Conservation (phyloP, 768 basidiomycete genomes). For the Hortiboletus campestris region DNA sequence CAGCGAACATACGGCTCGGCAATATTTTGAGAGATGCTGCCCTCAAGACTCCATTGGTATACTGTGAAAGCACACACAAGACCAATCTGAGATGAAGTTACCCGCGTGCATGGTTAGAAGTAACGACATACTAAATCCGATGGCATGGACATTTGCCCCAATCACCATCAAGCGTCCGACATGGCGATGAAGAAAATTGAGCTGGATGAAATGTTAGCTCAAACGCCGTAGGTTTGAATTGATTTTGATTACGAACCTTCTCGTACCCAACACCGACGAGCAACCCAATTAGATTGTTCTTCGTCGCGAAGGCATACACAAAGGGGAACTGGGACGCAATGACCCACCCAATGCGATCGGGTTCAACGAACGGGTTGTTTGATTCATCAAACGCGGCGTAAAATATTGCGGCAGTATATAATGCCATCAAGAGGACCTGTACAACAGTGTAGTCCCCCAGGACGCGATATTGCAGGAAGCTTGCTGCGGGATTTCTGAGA, state of each 20-base stretch:
- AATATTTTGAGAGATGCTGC: conserved; percentile 38
- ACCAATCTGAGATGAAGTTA: background rate
- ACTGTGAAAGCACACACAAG: conserved; percentile 37
- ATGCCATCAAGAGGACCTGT: conserved; percentile 43
- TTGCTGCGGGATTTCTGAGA: conserved; percentile 44
- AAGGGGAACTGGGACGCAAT: conserved; percentile 63
- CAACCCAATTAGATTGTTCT: conserved; percentile 63
- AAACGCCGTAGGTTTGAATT: background rate
- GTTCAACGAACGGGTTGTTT: conserved; percentile 45
- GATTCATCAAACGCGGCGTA: conserved; percentile 52
- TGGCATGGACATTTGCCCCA: conserved; percentile 55
- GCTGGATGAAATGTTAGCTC: conserved; percentile 35
- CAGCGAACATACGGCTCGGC: conserved; percentile 38
- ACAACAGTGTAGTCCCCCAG: conserved; percentile 48
- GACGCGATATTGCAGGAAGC: conserved; percentile 40
- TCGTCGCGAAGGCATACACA: conserved; percentile 62
- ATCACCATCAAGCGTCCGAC: conserved; percentile 57
- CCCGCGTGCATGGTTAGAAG: background rate
- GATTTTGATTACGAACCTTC: conserved; percentile 42
- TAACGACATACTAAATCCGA: conserved; percentile 50
- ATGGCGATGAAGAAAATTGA: conserved; percentile 77
- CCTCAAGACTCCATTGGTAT: conserved; percentile 51
- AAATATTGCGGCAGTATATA: conserved; percentile 46
- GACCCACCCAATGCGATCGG: conserved; percentile 51
- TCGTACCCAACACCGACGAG: conserved; percentile 66